Base-by-base conservation (phyloP, 331 rosid species). In the Spiraea crenata region DNA sequence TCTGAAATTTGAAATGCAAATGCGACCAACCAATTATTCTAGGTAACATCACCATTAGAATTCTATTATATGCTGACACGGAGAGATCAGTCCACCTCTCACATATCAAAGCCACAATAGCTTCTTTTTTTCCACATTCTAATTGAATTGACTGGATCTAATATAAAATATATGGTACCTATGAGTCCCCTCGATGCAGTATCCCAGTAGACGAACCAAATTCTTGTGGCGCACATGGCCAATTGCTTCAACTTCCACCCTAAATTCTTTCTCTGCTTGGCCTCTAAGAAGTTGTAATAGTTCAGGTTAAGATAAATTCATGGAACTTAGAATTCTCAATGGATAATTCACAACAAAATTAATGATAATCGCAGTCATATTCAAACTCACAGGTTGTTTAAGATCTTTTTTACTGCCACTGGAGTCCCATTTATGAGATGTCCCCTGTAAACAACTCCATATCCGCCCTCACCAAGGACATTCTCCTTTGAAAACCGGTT, bases 201-300 rank as follows among this genome's bases (percentile, higher is more conserved):
- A 88, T 55, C 98, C 98, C 85, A 93, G 77, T 60, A 93, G 98
- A 62, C 98, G 96, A 77, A 90, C 98, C 83, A 93, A 86, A 78
- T 93, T 93, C 84, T 93, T 93, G 74, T 93, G 98, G 48, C 98
- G 87, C 15, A 90, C 98, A 67, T 93, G 98, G 20, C 98, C 98
- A 78, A 90, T 93, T 51, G 98, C 98, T 74, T 93, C 98, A 69
- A 93, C 98, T 81, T 93, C 98, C 72, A 85, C 96, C 73, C 96
- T 81, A 77, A 93, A 93, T 75, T 93, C 98, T 71, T 85, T 88
- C 85, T 93, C 98, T 44, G 98, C 98, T 81, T 93, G 98, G 60
- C 97, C 97, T 57, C 98, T 93, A 78, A 72, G 61, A 58, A 48
- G n/a, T 41, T 39, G 3, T 57, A 56, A n/a, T 69, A 79, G 78